phyloP scores from a whole-genome alignment of 768 basidiomycete genomes.

The Gloeostereum incarnatum region DNA sequence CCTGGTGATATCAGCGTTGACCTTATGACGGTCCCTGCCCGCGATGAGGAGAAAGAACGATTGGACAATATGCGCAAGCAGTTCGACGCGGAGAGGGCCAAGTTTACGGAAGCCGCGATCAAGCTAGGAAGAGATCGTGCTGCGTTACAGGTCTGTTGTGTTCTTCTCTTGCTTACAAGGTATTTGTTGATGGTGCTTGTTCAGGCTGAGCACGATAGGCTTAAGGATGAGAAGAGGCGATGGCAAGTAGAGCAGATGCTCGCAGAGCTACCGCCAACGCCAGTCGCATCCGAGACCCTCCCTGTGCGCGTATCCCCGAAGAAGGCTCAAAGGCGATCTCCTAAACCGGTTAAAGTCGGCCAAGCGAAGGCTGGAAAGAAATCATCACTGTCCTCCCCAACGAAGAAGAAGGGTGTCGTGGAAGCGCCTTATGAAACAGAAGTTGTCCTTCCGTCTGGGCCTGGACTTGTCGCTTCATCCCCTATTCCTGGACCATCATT shows the following conservation, averaged over 20 bases:
- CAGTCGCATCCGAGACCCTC: slow-evolving; percentile 10
- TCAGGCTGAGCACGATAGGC: slow-evolving; percentile 52
- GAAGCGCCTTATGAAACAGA: slow-evolving; percentile 46
- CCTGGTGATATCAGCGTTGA: slow-evolving; percentile 40
- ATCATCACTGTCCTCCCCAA: slow-evolving; percentile 24
- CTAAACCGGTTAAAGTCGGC: slow-evolving; percentile 33
- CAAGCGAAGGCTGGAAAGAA: slow-evolving; percentile 39
- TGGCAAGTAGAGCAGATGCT: slow-evolving; percentile 63
- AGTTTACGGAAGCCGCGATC: slow-evolving; percentile 56
- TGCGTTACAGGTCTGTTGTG: slow-evolving; percentile 56
- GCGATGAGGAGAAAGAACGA: slow-evolving; percentile 45
- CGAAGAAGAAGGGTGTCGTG: slow-evolving; percentile 11
- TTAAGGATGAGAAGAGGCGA: slow-evolving; percentile 64
- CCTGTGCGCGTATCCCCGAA: background rate
- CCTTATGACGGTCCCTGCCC: slow-evolving; percentile 39
- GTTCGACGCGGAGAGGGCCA: slow-evolving; percentile 56
- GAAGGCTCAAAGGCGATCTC: slow-evolving; percentile 28
- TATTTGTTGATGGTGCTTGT: slow-evolving; percentile 7
- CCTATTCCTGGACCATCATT: too few species aligned
- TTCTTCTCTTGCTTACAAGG: slow-evolving; percentile 1
- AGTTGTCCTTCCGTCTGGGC: slow-evolving; percentile 27
- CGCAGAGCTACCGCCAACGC: slow-evolving; percentile 43
- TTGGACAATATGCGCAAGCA: slow-evolving; percentile 43
- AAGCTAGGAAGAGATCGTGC: slow-evolving; percentile 58
- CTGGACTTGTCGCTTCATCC: slow-evolving; percentile 16